Base-by-base conservation (phyloP, 2,329 filamentous ascomycete species). In the Chrysoporthe cubensis region DNA sequence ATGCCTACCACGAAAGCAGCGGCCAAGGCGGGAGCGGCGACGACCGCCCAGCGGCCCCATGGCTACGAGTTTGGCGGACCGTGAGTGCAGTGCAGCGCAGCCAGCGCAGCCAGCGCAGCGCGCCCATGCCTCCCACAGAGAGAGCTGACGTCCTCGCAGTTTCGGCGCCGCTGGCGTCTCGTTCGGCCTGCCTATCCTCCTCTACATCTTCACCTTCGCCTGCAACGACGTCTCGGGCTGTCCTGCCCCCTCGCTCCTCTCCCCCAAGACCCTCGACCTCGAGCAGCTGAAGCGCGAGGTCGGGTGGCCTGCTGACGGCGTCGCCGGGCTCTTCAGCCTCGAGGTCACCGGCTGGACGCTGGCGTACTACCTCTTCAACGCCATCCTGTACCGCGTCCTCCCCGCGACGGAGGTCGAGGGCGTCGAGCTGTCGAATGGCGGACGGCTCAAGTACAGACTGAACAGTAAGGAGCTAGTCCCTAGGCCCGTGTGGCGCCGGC, bases 191-290 rank as follows among this genome's bases (percentile, higher is more conserved):
- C 95, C 95, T 0, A 69, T 94, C 54, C 85, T 94, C 71, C 87
- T 93, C 73, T 97, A 96, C 80, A 77, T 89, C 73, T 90, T 95
- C 76, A 86, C 90, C 59, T 97, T 97, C 76, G 83, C 91, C 74
- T 97, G 95, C 85, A 98, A 97, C 81, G 94, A 98, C 78, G 83
- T 96, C 71, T 91, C 93, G 9, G 95, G 96, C 68, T 98, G 96
- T 76, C 96, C 95, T 59, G 90, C 92, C 2, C 93, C 94, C 3
- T 93, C 92, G 4, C 84, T 95, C 9, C 85, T 97, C 48, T 84
- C 86, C 72, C 94, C 92, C 43, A 89, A 86, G 66, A 91, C 87
- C 9, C 81, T 97, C 69, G 89, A 89, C 54, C 81, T 94, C 60
- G 87, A 90, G 26, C 86, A 87, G 73, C 81, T 97, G 73, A 96